Evolutionary conservation across 495 filamentous ascomycete genomes (phyloP).

Genomic region (Coniosporium apollinis): DNA sequence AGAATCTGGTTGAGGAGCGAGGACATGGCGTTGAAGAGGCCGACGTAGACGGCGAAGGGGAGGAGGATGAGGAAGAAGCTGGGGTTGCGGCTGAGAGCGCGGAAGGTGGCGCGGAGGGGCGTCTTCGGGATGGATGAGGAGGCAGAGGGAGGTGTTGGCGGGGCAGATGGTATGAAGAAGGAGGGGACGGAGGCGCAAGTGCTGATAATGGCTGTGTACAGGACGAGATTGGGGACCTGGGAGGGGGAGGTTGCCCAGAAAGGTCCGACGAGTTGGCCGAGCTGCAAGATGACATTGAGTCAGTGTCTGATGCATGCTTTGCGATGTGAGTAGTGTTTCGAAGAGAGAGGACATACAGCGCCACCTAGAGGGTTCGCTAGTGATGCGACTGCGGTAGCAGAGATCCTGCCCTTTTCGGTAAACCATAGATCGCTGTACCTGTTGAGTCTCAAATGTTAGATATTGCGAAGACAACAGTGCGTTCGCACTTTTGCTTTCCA

Average conservation of each 20-base stretch:
- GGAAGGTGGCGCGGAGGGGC: conserved; percentile 38
- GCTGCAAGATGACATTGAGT: conserved; percentile 5
- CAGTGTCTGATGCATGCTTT: conserved; percentile 20
- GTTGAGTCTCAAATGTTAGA: no score
- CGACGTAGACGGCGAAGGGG: conserved; percentile 72
- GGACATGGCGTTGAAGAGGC: conserved; percentile 83
- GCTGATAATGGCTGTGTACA: conserved; percentile 76
- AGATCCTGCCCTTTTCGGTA: conserved; percentile 62
- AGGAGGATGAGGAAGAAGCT: conserved; percentile 65
- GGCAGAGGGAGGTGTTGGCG: conserved; percentile 48
- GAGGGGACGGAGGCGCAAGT: conserved; percentile 57
- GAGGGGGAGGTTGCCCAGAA: conserved; percentile 44
- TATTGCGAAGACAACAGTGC: no score
- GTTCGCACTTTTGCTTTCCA: no score
- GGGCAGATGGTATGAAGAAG: conserved; percentile 66
- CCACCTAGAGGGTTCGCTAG: conserved; percentile 81
- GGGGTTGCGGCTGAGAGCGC: conserved; percentile 21
- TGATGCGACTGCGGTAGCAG: conserved; percentile 71
- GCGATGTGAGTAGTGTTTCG: no score
- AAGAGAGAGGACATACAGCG: conserved; percentile 27
- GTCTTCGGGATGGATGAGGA: conserved; percentile 24
- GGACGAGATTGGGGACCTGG: conserved; percentile 64
- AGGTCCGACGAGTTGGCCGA: conserved; percentile 75
- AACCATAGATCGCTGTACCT: conserved; percentile 89
- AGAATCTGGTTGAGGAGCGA: conserved; percentile 84